Evolutionary conservation across 495 filamentous ascomycete genomes (phyloP).

Genomic region (Astrothelium subdiscretum): DNA sequence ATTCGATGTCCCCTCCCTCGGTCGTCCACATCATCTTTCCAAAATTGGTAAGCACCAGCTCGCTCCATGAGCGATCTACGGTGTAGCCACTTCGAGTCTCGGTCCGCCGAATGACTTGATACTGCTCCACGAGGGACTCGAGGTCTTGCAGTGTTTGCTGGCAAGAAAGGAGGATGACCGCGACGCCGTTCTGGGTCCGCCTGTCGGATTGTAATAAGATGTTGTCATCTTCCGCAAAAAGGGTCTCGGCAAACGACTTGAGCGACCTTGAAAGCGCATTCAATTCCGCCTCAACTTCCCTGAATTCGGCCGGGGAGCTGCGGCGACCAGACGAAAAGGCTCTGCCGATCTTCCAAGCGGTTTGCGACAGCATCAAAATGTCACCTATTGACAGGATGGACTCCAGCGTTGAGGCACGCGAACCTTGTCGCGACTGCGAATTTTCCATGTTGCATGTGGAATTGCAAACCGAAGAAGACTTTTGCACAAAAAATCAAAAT

Average conservation of each 20-base stretch:
- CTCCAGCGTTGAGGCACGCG: background rate
- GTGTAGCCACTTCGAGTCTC: constrained; percentile 22
- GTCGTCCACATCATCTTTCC: constrained; percentile 31
- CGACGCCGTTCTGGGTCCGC: constrained; percentile 21
- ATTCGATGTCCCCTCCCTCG: constrained; percentile 26
- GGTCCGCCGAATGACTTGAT: constrained; percentile 27
- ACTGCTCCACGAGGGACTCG: constrained; percentile 28
- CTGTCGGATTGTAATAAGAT: constrained; percentile 22
- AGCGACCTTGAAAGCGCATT: constrained; percentile 27
- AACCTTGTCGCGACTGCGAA: background rate
- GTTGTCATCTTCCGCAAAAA: constrained; percentile 26
- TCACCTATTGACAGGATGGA: constrained; percentile 27
- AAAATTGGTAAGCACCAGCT: constrained; percentile 25
- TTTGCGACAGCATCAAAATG: constrained; percentile 31
- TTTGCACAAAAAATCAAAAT: background rate
- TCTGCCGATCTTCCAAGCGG: constrained; percentile 31
- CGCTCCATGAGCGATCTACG: constrained; percentile 27
- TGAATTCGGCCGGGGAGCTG: constrained; percentile 28
- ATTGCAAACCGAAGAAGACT: background rate
- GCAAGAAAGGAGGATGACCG: constrained; percentile 23
- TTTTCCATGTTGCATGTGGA: background rate
- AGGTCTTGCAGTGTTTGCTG: constrained; percentile 26
- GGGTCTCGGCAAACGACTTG: constrained; percentile 28
- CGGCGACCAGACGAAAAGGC: constrained; percentile 32
- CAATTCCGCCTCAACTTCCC: constrained; percentile 29